These are phyloP conservation scores for Salvia splendens DNA, from an alignment of 257 asterid species.

Conservation along the genomic window DNA sequence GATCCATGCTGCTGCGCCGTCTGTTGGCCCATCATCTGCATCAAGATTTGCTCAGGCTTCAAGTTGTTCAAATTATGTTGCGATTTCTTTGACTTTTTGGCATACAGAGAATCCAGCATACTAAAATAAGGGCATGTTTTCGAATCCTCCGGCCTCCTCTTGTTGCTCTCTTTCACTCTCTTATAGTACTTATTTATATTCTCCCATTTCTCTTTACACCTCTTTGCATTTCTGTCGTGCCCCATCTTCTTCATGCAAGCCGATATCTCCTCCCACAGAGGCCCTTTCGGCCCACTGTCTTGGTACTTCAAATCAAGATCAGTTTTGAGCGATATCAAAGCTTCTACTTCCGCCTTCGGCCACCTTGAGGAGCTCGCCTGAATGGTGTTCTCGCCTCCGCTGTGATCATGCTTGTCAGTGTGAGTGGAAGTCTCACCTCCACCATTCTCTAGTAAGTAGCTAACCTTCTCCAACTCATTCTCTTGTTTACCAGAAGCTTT, in stretches of 20 bases:
- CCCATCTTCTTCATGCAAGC: slow-evolving; percentile 65
- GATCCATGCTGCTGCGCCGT: slow-evolving; percentile 32
- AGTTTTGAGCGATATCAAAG: slow-evolving; percentile 67
- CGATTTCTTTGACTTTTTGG: slow-evolving; percentile 46
- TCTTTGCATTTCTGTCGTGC: slow-evolving; percentile 68
- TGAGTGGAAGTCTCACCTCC: slow-evolving; percentile 32
- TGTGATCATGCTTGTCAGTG: slow-evolving; percentile 19
- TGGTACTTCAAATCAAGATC: slow-evolving; percentile 74
- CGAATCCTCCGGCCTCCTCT: slow-evolving; percentile 77
- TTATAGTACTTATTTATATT: slow-evolving; percentile 91
- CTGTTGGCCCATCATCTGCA: slow-evolving; percentile 67
- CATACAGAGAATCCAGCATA: slow-evolving; percentile 63
- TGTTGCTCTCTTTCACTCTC: slow-evolving; percentile 84
- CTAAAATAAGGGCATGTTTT: slow-evolving; percentile 88
- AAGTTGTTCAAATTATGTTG: slow-evolving; percentile 40
- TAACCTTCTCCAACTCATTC: slow-evolving; percentile 31
- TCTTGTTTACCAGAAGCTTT: slow-evolving; percentile 50
- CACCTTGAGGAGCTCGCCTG: slow-evolving; percentile 69
- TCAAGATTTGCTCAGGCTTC: slow-evolving; percentile 60
- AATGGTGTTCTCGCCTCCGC: slow-evolving; percentile 41
- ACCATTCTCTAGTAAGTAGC: slow-evolving; percentile 35
- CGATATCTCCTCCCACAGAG: slow-evolving; percentile 93
- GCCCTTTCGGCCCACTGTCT: slow-evolving; percentile 90
- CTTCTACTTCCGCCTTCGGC: slow-evolving; percentile 91
- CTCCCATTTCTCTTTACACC: slow-evolving; percentile 99